These are phyloP conservation scores for Lobosporangium transversale DNA, from an alignment of 192 early-diverging fungal species.

Conservation along the genomic window DNA sequence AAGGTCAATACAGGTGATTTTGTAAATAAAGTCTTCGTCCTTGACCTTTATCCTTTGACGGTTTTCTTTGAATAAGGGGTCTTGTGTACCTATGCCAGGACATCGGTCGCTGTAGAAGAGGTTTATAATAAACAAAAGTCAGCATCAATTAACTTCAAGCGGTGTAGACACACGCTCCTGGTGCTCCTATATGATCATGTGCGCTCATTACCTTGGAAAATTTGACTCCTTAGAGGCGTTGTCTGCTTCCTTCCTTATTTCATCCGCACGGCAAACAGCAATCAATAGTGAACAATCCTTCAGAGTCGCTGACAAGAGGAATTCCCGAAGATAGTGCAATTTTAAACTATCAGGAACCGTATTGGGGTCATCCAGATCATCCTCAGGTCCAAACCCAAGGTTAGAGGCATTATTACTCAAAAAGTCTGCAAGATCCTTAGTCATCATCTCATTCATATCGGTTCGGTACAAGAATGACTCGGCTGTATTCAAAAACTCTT, in stretches of 20 bases:
- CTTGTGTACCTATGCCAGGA: too few relatives aligned
- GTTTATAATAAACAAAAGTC: not conserved
- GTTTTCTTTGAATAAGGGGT: conserved; percentile 12
- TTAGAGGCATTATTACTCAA: conserved; percentile 31
- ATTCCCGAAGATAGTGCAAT: conserved; percentile 69
- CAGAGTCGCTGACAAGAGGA: conserved; percentile 75
- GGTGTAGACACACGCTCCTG: too few relatives aligned
- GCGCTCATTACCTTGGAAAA: conserved; percentile 31
- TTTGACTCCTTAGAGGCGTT: too few relatives aligned
- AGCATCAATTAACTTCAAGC: too few relatives aligned
- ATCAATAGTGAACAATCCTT: conserved; percentile 84
- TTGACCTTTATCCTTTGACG: conserved; percentile 6
- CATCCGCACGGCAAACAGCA: conserved; percentile 46
- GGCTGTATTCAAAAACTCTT: conserved; percentile 55
- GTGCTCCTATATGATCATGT: too few relatives aligned
- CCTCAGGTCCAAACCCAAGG: conserved; percentile 49
- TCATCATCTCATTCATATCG: conserved; percentile 25
- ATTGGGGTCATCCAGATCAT: conserved; percentile 21
- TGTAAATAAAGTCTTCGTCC: conserved; percentile 50
- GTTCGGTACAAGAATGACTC: conserved; percentile 49
- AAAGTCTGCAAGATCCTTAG: conserved; percentile 26
- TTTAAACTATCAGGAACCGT: not conserved
- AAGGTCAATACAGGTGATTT: conserved; percentile 71
- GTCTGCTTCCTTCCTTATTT: not conserved
- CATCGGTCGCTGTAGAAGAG: too few relatives aligned